Conservation (phyloP, 2,329 filamentous ascomycete species). For the Stemphylium vesicarium region DNA sequence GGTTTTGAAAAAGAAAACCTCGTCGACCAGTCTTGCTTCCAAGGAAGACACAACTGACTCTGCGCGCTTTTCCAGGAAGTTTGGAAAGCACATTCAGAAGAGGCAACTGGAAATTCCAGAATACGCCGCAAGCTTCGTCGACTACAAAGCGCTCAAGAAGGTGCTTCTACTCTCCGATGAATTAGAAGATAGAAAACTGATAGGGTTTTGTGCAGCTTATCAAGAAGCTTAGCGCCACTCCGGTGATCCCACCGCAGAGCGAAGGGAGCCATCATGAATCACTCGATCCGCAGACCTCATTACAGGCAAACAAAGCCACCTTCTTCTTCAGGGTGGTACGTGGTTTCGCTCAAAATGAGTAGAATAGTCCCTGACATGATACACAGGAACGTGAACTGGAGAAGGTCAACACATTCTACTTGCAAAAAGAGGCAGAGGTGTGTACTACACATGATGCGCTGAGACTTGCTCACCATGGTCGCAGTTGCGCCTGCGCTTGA, state of each 20-base stretch:
- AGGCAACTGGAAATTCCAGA: conserved; percentile 98
- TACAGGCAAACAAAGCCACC: conserved; percentile 96
- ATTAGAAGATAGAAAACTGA: conserved; percentile 10
- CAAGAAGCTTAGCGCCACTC: conserved; percentile 94
- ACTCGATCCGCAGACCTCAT: conserved; percentile 80
- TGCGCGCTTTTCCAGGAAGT: conserved; percentile 75
- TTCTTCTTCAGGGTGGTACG: conserved; percentile 97
- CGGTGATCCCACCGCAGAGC: conserved; percentile 78
- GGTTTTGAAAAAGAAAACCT: conserved; percentile 42
- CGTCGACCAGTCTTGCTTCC: conserved; percentile 44
- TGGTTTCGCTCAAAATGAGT: neutral
- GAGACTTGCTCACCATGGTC: conserved; percentile 20
- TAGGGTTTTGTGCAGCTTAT: conserved; percentile 72
- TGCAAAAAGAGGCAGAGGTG: conserved; percentile 98
- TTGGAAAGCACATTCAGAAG: conserved; percentile 99
- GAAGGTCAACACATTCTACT: conserved; percentile 97
- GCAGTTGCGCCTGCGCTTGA: conserved; percentile 92
- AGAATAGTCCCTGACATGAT: conserved; percentile 11
- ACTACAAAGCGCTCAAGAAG: conserved; percentile 99
- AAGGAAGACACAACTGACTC: conserved; percentile 49
- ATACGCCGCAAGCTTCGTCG: conserved; percentile 98
- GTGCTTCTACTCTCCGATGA: conserved; percentile 56
- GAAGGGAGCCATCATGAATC: conserved; percentile 57
- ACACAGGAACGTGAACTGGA: conserved; percentile 90
- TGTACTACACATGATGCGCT: conserved; percentile 23